Base-by-base conservation (phyloP, 2,329 filamentous ascomycete genomes). In the Truncatella angustata region DNA sequence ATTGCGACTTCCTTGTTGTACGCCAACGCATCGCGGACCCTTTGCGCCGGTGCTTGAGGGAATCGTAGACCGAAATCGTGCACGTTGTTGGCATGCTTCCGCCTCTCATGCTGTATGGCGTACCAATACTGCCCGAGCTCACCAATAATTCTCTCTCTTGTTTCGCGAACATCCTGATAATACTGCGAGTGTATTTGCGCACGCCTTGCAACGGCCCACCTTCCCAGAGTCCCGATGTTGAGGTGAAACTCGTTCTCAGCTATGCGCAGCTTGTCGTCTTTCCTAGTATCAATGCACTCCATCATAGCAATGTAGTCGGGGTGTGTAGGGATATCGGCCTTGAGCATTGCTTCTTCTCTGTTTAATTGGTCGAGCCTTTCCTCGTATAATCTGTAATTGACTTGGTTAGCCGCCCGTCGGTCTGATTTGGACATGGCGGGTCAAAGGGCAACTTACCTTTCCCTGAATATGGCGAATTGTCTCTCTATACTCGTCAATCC, bases 1-100 rank as follows among this genome's bases (percentile, higher is more conserved):
- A 97, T 84, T 0, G 92, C 96, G 4, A 99, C 92, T 68, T 99
- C 94, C 58, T 88, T 89, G 68, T 96, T 97, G 74, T 97, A 97
- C 43, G 92, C 88, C 46, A 91, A 82, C 60, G 96, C 92, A 56
- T 97, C 89, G 56, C 84, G 80, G 54, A 96, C 81, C 63, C 93
- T 90, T 62, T 92, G 87, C 24, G 86, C 81, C 55, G 86, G 84
- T 57, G 87, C 86, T 47, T 86, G 83, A 6, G 91, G 89, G 65
- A 95, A 95, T 50, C 87, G 84, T 60, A 95, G 82, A 52, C 87
- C 86, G 66, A 89, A 96, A 60, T 94, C 90, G 36, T 89, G 85
- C 58, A 92, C 84, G 55, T 88, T 86, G 62, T 90, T 87, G 55
- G 90, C 88, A 56, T 82, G 80, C 63, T 86, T 88, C 63, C 92